A percentile compares a stretch with the other conserved stretches of the same genome.
phyloP scores from a whole-genome alignment of 768 basidiomycete genomes.

The Phaeotremella skinneri region DNA sequence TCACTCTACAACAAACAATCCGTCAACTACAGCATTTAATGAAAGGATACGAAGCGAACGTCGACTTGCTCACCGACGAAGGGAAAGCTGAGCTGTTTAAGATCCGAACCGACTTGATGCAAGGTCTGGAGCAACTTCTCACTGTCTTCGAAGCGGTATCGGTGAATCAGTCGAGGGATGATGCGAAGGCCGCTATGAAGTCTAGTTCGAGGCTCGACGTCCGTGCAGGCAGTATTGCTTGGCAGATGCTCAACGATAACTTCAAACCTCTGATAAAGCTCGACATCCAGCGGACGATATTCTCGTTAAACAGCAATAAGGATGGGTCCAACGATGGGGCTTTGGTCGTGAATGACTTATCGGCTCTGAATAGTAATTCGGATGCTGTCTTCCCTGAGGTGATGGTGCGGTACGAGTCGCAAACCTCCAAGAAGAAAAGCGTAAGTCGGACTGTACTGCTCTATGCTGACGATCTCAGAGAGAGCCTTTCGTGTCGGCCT shows the following conservation, averaged over 20 bases:
- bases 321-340: conserved; percentile 82
- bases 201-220: conserved; percentile 78
- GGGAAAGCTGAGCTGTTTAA: conserved; percentile 61
- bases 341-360: conserved; percentile 69
- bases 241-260: conserved; percentile 73
- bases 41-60: conserved; percentile 50
- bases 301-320: conserved; percentile 78
- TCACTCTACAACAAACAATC: conserved; percentile 65
- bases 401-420: conserved; percentile 71
- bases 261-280: conserved; percentile 77
- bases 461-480: conserved; percentile 3
- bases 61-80: conserved; percentile 51
- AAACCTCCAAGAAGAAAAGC: conserved; percentile 33
- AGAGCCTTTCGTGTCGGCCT: conserved; percentile 69
- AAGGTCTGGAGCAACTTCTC: conserved; percentile 74
- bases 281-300: conserved; percentile 72
- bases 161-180: conserved; percentile 77
- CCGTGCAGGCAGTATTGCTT: conserved; percentile 80
- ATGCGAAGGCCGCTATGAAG: conserved; percentile 62
- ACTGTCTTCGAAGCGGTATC: conserved; percentile 72
- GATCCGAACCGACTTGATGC: conserved; percentile 68
- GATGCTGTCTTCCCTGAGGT: conserved; percentile 85
- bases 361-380: conserved; percentile 80
- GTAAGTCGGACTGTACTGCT: conserved; percentile 13
- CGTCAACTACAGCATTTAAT: conserved; percentile 56